Conservation (phyloP, 176 grass and related monocot genomes). For the Zea luxurians region DNA sequence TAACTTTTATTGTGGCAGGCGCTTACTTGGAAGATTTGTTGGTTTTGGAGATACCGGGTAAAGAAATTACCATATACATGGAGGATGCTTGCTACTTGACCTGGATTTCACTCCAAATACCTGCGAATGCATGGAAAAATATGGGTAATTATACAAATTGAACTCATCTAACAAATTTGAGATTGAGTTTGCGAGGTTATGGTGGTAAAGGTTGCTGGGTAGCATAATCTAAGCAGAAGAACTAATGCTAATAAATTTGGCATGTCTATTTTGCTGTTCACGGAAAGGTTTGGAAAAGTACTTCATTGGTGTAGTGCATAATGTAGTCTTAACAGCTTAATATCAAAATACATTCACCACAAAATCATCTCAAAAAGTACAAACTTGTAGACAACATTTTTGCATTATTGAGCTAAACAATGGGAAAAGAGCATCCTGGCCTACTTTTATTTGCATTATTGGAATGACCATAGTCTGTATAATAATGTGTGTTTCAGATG, state of each 20-base stretch:
- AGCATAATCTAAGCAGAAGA: neutral
- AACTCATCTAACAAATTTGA: conserved; percentile 7
- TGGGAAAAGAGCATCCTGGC: too few relatives aligned
- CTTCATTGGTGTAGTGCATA: neutral
- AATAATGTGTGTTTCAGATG: conserved; percentile 53
- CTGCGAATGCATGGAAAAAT: conserved; percentile 64
- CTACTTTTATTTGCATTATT: neutral
- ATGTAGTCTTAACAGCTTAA: neutral
- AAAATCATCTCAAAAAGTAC: neutral
- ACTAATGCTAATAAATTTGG: neutral
- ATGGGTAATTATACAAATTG: conserved; percentile 61
- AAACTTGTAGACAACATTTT: neutral
- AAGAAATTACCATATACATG: conserved; percentile 81
- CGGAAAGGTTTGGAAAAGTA: neutral
- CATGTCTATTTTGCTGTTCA: neutral
- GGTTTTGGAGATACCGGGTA: conserved; percentile 87
- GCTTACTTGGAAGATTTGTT: conserved; percentile 63
- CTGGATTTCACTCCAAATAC: conserved; percentile 59
- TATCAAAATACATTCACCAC: neutral
- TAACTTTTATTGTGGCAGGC: conserved; percentile 40
- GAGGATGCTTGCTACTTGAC: conserved; percentile 96
- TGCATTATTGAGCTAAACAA: neutral
- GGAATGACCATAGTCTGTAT: neutral
- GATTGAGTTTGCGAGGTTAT: neutral
- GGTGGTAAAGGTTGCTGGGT: neutral